Base-by-base conservation (phyloP, 2,329 filamentous ascomycete genomes). In the Tolypocladium capitatum region DNA sequence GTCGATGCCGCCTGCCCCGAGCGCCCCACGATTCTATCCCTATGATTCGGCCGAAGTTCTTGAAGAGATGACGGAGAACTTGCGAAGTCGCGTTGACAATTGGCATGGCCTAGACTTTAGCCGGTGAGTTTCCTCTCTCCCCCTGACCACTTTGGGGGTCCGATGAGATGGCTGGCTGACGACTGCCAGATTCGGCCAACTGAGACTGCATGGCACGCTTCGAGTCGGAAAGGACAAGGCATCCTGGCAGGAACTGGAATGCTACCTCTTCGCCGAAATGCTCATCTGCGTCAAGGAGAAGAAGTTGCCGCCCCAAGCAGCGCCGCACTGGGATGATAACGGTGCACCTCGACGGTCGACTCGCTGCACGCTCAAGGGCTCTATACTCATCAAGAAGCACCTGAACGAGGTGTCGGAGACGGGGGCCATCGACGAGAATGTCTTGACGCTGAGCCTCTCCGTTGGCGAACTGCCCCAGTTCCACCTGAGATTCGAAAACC, bases 221-320 rank as follows among this genome's bases (percentile, higher is more conserved):
- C 83, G 87, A 46, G 92, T 98, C 21, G 92, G 92, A 57, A 98
- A 98, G 67, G 92, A 98, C 65, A 89, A 89, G 55, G 76, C 91
- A 54, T 90, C 90, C 7, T 98, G 92, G 92, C 92, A 98, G 70
- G 92, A 97, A 63, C 70, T 98, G 48, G 90, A 98, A 64, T 98
- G 92, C 65, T 98, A 88, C 63, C 76, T 98, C 30, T 98, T 98
- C 61, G 87, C 85, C 5, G 92, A 98, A 69, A 98, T 98, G 92
- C 84, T 98, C 58, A 98, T 98, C 54, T 98, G 92, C 61, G 89
- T 98, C 51, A 98, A 97, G 68, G 92, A 97, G 68, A 97, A 96
- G 76, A 95, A 90, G 69, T 66, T 74, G 9, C 63, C 71, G 55
- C 72, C 35, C 2, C 62, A 66, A 24, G 47, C 58, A 58, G 51